Conservation (phyloP, 2,329 filamentous ascomycete species). For the Cladosporium sp. region DNA sequence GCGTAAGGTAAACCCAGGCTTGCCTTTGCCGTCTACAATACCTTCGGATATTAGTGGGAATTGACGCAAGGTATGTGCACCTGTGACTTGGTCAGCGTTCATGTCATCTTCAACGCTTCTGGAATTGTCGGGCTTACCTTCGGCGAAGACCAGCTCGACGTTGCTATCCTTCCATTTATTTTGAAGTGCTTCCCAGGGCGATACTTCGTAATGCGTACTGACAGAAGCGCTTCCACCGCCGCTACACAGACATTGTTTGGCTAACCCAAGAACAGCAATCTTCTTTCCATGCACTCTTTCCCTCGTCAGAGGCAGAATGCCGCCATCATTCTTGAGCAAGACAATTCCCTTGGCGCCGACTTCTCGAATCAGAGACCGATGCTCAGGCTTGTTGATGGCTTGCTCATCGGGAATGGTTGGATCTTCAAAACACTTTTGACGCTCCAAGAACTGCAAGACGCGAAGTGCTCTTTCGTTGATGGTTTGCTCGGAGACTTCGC, state of each 20-base stretch:
- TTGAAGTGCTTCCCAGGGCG: neutral
- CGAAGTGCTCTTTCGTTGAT: conserved; percentile 40
- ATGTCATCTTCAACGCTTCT: too few species aligned
- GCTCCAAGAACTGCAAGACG: conserved; percentile 43
- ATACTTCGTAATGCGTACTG: neutral
- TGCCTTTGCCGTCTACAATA: conserved; percentile 1
- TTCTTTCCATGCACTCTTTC: conserved; percentile 42
- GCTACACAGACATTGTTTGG: conserved; percentile 9
- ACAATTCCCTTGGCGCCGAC: conserved; percentile 27
- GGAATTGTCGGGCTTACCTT: neutral
- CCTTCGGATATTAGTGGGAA: neutral
- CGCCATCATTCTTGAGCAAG: conserved; percentile 63
- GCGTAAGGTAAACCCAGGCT: conserved; percentile 4
- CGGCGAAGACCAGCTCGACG: conserved; percentile 1
- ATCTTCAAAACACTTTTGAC: conserved; percentile 32
- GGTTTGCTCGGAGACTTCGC: conserved; percentile 70
- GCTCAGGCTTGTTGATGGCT: conserved; percentile 29
- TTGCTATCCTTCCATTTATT: neutral
- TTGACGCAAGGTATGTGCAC: conserved; percentile 1
- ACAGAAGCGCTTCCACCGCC: conserved; percentile 12
- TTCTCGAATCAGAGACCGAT: conserved; percentile 25
- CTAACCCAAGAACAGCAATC: neutral
- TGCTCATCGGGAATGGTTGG: conserved; percentile 23
- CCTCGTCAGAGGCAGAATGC: conserved; percentile 42
- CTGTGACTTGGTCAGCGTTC: neutral